Base-by-base conservation (phyloP, 2,329 filamentous ascomycete species). In the Plenodomus biglobosus region DNA sequence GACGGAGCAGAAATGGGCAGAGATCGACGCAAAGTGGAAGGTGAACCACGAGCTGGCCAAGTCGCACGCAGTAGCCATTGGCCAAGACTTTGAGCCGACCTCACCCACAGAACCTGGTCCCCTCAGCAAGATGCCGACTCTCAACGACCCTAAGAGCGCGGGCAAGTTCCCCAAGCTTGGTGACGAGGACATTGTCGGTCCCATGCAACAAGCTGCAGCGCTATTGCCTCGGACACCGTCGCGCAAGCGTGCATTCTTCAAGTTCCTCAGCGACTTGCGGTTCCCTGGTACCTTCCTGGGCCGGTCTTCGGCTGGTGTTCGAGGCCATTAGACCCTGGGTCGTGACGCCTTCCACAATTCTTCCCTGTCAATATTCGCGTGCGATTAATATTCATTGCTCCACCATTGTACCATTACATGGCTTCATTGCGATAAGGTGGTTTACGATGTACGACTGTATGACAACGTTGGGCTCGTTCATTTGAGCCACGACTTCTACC, bases 141-240 rank as follows among this genome's bases (percentile, higher is more conserved):
- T 92, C 59, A 78, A 86, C 53, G 85, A 88, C 66, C 78, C 86
- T 46, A 71, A 79, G 70, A 75, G 78, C 65, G 80, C 87, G 53
- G 87, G 88, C 65, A 96, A 96, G 71, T 96, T 96, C 64, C 91
- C 91, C 19, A 85, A 86, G 60, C 82, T 92, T 24, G 91, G 91
- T 43, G 91, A 96, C 63, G 87, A 92, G 61, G 92, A 95, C 70
- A 95, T 96, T 67, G 90, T 96, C 38, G 92, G 92, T 1, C 92
- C 92, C 6, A 96, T 96, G 92, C 50, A 59, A 51, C 42, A 53
- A 48, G 48, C 61, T 49, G 58, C 68, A 30, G 56, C 65, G 11
- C 63, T 68, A 48, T 71, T 74, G 46, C 73, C 73, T 32, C 66
- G 64, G 48, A 73, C 64, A 19, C 62, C 66, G 27, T 66, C 64